Evolutionary conservation across 495 filamentous ascomycete species (phyloP).

Genomic region (Xylaria castorea): DNA sequence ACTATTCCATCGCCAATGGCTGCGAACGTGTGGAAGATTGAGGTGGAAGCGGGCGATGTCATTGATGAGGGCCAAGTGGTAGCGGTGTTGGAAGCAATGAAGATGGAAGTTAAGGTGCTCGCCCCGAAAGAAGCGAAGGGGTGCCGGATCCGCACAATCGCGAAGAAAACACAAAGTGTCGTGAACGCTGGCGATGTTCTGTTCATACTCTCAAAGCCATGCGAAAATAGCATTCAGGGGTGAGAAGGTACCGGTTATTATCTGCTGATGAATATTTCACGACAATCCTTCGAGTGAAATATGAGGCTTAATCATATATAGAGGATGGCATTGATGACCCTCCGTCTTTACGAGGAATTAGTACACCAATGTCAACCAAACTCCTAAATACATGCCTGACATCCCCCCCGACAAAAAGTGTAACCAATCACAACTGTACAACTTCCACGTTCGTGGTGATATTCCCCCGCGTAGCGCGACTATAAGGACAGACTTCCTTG

Average conservation of each 20-base stretch:
- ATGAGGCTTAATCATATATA: neutral
- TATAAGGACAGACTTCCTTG: conserved; percentile 27
- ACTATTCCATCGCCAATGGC: conserved; percentile 58
- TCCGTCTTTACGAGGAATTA: neutral
- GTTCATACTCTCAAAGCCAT: neutral
- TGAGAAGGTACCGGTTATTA: neutral
- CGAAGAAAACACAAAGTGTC: neutral
- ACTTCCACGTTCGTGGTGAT: conserved; percentile 17
- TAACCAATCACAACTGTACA: conserved; percentile 14
- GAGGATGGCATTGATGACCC: neutral
- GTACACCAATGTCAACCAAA: neutral
- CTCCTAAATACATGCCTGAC: neutral
- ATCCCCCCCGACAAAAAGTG: neutral
- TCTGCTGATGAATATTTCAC: neutral
- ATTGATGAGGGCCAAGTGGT: conserved; percentile 45
- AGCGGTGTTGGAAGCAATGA: conserved; percentile 61
- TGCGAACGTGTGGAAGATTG: conserved; percentile 66
- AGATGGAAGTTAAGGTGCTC: conserved; percentile 57
- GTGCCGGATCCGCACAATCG: neutral
- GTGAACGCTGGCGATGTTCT: conserved; percentile 3
- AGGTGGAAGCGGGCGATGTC: conserved; percentile 50
- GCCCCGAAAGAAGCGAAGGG: conserved; percentile 31
- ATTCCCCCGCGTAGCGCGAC: conserved; percentile 28
- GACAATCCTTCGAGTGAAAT: neutral
- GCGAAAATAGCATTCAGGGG: neutral